A percentile compares a stretch with the other conserved stretches of the same genome.
phyloP scores from a whole-genome alignment of 768 basidiomycete genomes.

The Boletellus sp. region DNA sequence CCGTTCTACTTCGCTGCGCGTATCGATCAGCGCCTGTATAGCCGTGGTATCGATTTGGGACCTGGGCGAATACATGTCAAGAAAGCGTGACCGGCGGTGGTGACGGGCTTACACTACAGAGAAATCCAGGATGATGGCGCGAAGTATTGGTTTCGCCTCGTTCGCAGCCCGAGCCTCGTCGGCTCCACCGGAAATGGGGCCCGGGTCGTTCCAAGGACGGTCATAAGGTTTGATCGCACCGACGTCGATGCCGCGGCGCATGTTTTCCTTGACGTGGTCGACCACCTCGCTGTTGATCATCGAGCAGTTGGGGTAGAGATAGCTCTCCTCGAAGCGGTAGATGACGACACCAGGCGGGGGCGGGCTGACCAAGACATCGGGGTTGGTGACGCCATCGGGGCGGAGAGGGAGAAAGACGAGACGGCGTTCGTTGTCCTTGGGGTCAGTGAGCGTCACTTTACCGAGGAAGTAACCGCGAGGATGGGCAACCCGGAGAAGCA shows the following conservation, averaged over 20 bases:
- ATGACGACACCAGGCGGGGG: constrained; percentile 86
- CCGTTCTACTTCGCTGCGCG: constrained; percentile 80
- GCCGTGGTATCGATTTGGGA: constrained; percentile 91
- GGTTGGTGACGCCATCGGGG: constrained; percentile 58
- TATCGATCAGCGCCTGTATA: constrained; percentile 86
- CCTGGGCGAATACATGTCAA: constrained; percentile 34
- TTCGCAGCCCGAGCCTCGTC: constrained; percentile 45
- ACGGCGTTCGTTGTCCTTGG: constrained; percentile 41
- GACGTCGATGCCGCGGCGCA: constrained; percentile 73
- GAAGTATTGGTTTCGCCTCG: constrained; percentile 63
- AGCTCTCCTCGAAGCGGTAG: constrained; percentile 90
- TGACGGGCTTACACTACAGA: constrained; percentile 57
- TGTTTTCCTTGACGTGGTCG: constrained; percentile 74
- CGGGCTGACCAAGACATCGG: constrained; percentile 65
- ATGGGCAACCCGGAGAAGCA: constrained; percentile 82
- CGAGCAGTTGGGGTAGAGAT: constrained; percentile 78
- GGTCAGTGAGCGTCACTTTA: constrained; percentile 57
- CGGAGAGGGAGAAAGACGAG: constrained; percentile 83
- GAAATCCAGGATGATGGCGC: constrained; percentile 91
- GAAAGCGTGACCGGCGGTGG: not conserved
- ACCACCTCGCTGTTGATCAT: constrained; percentile 69
- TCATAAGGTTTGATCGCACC: constrained; percentile 60
- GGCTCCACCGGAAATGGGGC: constrained; percentile 50
- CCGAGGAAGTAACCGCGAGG: constrained; percentile 92
- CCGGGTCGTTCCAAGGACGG: constrained; percentile 93